Evolutionary conservation across 2,329 filamentous ascomycete genomes (phyloP), one percentile per base, ranked within the genome.

Genomic region (Cadophora luteo-olivacea): DNA sequence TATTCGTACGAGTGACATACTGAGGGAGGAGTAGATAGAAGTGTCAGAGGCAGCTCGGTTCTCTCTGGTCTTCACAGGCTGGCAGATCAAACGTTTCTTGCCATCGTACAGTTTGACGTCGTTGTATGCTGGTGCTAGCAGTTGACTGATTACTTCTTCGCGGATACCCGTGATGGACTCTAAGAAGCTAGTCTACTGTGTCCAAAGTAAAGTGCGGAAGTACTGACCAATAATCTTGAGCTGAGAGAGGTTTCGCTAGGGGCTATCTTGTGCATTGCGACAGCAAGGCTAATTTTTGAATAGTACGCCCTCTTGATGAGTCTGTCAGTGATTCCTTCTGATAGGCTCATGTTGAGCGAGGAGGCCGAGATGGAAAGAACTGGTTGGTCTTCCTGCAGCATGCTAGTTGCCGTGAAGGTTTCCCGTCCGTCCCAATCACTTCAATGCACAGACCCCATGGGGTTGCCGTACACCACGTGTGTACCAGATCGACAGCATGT

Each of bases 201-300:
- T 8, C 19, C 9, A 25, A 25, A 11, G 8, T 29, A 54, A 54
- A 14, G 11, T 16, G 51, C 4, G 24, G 51, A 54, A 45, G 12
- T 2, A 57, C 62, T n/a, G 14, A 64, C 62, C 62, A 45, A 64
- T 45, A 33, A 64, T 64, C 14, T 8, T 33, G 14, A n/a, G 51
- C 32, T 29, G 62, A 51, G 32, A 57, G n/a, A 4, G 51, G 51
- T 12, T n/a, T 49, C 1, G 14, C 24, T 24, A 49, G 22, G n/a
- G 16, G 25, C n/a, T 55, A 1, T 64, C 29, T 22, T 57, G 32
- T 6, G 38, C 12, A 33, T 29, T 62, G 25, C 19, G 32, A 32
- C 60, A 49, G n/a, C n/a, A n/a, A n/a, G n/a, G n/a, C n/a, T n/a
- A n/a, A n/a, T n/a, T n/a, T n/a, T n/a, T n/a, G n/a, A n/a, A n/a